Evolutionary conservation across 2,329 filamentous ascomycete genomes (phyloP).

Genomic region (Tolypocladium amazonense): DNA sequence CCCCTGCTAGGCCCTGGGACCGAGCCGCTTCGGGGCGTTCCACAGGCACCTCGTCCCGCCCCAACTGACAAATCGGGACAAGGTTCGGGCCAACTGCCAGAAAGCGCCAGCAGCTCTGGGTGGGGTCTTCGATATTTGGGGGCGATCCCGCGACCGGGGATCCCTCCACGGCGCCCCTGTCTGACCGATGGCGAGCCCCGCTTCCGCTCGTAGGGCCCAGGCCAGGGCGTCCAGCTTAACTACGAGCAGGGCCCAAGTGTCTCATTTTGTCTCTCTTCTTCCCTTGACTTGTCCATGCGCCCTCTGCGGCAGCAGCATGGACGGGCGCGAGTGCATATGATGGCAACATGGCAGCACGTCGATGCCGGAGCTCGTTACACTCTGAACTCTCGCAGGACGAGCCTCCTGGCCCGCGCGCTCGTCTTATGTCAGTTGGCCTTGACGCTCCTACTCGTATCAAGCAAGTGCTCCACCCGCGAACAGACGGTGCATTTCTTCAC

Average conservation of each 20-base stretch:
- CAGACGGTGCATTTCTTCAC: not conserved
- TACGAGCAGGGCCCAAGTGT: not conserved
- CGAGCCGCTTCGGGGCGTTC: not conserved
- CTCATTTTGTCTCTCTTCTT: not conserved
- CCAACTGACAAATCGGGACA: conserved; percentile 3
- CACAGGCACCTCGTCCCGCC: not conserved
- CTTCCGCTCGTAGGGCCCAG: too few relatives aligned
- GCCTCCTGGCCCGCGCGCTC: too few relatives aligned
- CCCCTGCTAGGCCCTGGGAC: not conserved
- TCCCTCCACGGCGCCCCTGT: not conserved
- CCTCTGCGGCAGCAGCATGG: too few relatives aligned
- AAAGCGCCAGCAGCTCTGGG: not conserved
- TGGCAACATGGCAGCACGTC: too few relatives aligned
- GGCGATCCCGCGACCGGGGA: not conserved
- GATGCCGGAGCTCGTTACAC: too few relatives aligned
- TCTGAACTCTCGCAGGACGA: too few relatives aligned
- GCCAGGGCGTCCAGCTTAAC: too few relatives aligned
- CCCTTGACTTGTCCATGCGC: not conserved
- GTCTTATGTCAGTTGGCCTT: too few relatives aligned
- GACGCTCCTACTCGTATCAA: not conserved
- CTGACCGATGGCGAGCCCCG: not conserved
- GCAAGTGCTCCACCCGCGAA: too few relatives aligned
- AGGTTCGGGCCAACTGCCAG: conserved; percentile 4
- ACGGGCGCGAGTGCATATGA: too few relatives aligned
- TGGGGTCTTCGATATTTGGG: not conserved